Evolutionary conservation across 2,329 filamentous ascomycete species (phyloP), one percentile per base, ranked within the genome.

Genomic region (Helminthosporium solani): DNA sequence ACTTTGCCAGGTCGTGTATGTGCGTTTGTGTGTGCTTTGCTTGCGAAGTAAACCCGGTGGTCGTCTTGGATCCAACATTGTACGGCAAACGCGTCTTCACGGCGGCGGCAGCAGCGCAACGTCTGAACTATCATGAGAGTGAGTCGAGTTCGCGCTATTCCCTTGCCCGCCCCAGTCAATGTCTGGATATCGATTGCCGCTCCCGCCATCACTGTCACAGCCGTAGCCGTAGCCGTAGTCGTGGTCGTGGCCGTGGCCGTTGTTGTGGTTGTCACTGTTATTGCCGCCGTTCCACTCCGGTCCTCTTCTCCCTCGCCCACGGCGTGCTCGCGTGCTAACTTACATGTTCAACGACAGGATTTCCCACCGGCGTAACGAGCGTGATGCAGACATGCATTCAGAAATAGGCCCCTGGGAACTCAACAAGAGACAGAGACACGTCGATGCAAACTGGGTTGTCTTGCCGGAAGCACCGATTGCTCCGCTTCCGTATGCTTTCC

Each of bases 301-400:
- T 20, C 9, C 16, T 14, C 23, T 20, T 7, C 40, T 20, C 15
- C 14, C 38, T 20, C 20, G 14, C 42, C 33, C 42, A 42, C 18
- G 27, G 21, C 42, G 41, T 42, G 34, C 41, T 30, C 41, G 38
- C 20, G 19, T 47, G 50, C 65, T 69, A 57, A 69, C 57, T 7
- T 12, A 12, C 20, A 38, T 16, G 35, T 51, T 54, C 47, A 49
- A 46, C 27, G 42, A 42, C 49, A 58, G 48, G 37, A 49, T 34
- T 48, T 56, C 57, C 53, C 49, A 46, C 49, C 42, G 42, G 49
- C 51, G 49, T 66, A 40, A 38, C 8, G 16, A 51, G 49, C 51
- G 61, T 50, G 63, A 70, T 70, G 66, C 62, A 53, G 66, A 67
- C 56, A 69, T 69, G 66, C 67, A 61, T 46, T 62, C 64, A 44